Conservation (phyloP, 2,329 filamentous ascomycete species). For the Microsporum canis region DNA sequence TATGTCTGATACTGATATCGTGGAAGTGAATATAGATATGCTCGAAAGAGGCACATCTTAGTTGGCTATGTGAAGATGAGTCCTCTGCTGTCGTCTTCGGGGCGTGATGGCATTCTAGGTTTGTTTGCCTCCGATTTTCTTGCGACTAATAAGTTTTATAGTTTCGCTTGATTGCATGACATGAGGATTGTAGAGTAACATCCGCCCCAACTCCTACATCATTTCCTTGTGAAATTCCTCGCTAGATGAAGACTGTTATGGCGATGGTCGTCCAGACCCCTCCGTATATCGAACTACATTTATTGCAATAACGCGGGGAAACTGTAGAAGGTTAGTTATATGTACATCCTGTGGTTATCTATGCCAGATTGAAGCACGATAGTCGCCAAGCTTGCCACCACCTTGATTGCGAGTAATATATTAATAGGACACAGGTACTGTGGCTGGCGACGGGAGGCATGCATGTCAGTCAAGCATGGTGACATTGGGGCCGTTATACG, state of each 20-base stretch:
- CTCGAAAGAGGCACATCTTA: too few species aligned
- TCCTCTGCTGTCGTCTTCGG: background rate
- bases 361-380: background rate
- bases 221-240: background rate
- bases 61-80: too few species aligned
- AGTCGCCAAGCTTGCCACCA: background rate
- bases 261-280: background rate
- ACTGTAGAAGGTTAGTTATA: background rate
- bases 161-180: background rate
- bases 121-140: background rate
- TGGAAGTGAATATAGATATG: too few species aligned
- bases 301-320: background rate
- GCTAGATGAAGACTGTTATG: background rate
- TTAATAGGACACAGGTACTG: background rate
- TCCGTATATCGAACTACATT: background rate
- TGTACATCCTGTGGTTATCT: background rate
- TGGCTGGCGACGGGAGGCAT: slow-evolving; percentile 2
- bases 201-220: background rate
- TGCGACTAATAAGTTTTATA: background rate
- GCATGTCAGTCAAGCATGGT: background rate
- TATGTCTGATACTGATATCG: background rate
- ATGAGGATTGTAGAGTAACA: background rate
- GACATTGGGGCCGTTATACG: background rate
- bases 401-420: background rate
- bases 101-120: background rate